Evolutionary conservation across 129 eudicot genomes (phyloP).

Genomic region (Pittosporum tobira): DNA sequence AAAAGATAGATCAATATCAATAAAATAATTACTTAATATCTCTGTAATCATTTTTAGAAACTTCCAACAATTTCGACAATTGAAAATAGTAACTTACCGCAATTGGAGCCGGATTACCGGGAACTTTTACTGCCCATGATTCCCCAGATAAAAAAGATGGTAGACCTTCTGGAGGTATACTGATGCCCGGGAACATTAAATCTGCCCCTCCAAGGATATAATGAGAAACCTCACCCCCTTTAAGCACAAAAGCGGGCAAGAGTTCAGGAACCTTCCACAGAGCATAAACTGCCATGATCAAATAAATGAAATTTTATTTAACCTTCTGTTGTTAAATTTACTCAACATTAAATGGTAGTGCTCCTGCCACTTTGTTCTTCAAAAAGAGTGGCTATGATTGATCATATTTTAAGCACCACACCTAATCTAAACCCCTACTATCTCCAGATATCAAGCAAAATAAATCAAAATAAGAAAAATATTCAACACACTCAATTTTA

Average conservation of each 20-base stretch:
- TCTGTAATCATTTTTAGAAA: background rate
- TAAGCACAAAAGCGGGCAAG: slow-evolving; percentile 69
- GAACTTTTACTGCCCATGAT: slow-evolving; percentile 89
- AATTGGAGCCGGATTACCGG: slow-evolving; percentile 86
- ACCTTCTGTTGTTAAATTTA: no score
- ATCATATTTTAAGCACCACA: no score
- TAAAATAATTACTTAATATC: background rate
- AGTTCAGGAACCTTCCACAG: slow-evolving; percentile 89
- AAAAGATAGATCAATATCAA: slow-evolving; percentile 10
- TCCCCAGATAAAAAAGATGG: slow-evolving; percentile 70
- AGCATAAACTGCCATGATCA: slow-evolving; percentile 60
- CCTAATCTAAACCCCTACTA: no score
- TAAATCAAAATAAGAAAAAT: no score
- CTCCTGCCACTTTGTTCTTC: no score
- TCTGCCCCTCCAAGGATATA: slow-evolving; percentile 87
- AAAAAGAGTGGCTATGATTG: no score
- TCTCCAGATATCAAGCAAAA: no score
- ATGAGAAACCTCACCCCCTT: slow-evolving; percentile 94
- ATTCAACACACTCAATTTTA: no score
- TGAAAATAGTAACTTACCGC: slow-evolving; percentile 44
- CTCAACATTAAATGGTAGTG: no score
- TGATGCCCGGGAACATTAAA: slow-evolving; percentile 92
- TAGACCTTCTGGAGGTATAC: slow-evolving; percentile 54
- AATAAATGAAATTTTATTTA: no score
- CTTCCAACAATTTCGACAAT: slow-evolving; percentile 1